Evolutionary conservation across 2,329 filamentous ascomycete genomes (phyloP).

Genomic region (Trichoderma guizhouense): DNA sequence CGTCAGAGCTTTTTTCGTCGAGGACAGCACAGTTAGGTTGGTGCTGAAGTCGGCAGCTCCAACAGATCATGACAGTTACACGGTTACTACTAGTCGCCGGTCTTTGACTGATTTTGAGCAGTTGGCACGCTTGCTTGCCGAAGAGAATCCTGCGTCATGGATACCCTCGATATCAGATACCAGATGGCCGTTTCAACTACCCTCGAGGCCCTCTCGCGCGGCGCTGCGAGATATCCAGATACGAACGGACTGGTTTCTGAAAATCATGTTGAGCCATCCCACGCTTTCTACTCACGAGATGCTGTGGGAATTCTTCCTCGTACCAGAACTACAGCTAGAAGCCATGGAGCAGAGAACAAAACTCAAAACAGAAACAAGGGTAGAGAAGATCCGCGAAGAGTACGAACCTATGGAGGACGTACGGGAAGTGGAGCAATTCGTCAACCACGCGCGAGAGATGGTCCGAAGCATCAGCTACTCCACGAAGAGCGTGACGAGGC

Average conservation of each 20-base stretch:
- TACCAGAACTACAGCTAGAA: conserved; percentile 85
- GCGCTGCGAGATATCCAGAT: conserved; percentile 85
- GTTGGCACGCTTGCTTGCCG: conserved; percentile 73
- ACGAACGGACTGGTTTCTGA: conserved; percentile 81
- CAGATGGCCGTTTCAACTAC: conserved; percentile 87
- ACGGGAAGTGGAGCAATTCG: conserved; percentile 87
- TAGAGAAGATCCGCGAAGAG: conserved; percentile 85
- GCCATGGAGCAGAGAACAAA: conserved; percentile 87
- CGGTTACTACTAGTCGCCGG: conserved; percentile 88
- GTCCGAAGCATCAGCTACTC: conserved; percentile 80
- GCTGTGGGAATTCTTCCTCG: conserved; percentile 97
- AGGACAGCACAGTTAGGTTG: conserved; percentile 88
- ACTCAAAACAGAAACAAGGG: conserved; percentile 77
- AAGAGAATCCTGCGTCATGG: conserved; percentile 95
- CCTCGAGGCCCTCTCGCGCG: conserved; percentile 83
- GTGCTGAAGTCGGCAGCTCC: conserved; percentile 93
- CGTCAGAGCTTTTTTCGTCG: conserved; percentile 93
- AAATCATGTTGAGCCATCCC: conserved; percentile 79
- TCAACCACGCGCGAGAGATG: conserved; percentile 85
- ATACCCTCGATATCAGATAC: conserved; percentile 74
- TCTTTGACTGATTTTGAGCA: conserved; percentile 90
- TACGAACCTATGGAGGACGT: conserved; percentile 80
- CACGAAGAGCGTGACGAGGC: conserved; percentile 76
- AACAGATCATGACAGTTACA: conserved; percentile 76
- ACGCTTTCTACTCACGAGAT: conserved; percentile 96